These are phyloP conservation scores for Boletus tomentosulus DNA, from an alignment of 768 basidiomycete species.

Conservation along the genomic window DNA sequence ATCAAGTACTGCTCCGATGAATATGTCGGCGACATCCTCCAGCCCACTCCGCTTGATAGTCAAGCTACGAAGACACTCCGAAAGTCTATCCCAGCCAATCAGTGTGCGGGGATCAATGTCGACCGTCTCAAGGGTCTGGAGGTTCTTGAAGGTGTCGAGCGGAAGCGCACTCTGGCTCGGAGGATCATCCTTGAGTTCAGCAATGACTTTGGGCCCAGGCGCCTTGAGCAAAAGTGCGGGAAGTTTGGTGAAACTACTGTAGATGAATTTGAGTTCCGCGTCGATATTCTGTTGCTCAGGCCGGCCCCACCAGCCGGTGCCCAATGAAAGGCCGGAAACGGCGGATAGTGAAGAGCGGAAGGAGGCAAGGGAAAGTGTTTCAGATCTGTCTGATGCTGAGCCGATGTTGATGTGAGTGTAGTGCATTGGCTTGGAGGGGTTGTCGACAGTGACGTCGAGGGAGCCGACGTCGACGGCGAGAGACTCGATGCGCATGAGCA, in stretches of 20 bases:
- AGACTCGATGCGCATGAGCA: conserved; percentile 82
- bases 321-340: conserved; percentile 72
- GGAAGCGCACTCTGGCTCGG: conserved; percentile 75
- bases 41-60: conserved; percentile 77
- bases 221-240: conserved; percentile 70
- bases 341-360: conserved; percentile 73
- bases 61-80: conserved; percentile 66
- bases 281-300: conserved; percentile 58
- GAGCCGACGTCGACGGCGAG: conserved; percentile 73
- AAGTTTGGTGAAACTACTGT: conserved; percentile 86
- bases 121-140: conserved; percentile 68
- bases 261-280: conserved; percentile 78
- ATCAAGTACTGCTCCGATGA: conserved; percentile 73
- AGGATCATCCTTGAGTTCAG: conserved; percentile 65
- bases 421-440: conserved; percentile 72
- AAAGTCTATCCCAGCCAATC: conserved; percentile 78
- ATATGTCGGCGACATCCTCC: conserved; percentile 74
- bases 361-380: conserved; percentile 69
- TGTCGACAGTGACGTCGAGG: conserved; percentile 71
- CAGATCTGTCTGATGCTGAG: conserved; percentile 56
- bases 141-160: conserved; percentile 79
- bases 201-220: conserved; percentile 60
- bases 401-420: conserved; percentile 54
- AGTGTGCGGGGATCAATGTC: conserved; percentile 82
- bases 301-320: conserved; percentile 68